Conservation (phyloP, 192 early-diverging fungal species). For the Geosiphon pyriformis region DNA sequence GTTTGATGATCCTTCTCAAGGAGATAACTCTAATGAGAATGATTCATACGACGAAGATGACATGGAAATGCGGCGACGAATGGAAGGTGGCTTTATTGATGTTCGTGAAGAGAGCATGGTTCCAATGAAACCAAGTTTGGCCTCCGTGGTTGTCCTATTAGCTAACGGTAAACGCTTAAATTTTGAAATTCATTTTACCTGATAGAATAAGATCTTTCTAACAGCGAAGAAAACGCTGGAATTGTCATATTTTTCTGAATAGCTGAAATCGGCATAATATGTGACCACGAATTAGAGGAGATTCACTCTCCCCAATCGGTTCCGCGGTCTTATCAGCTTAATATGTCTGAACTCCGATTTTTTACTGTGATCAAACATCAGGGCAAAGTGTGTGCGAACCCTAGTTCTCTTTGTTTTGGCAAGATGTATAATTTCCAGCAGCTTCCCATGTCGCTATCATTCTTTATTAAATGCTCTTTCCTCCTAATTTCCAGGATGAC, state of each 20-base stretch:
- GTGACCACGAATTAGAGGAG: not conserved
- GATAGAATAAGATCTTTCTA: too few species aligned
- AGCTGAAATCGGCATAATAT: conserved; percentile 29
- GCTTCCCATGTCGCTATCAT: not conserved
- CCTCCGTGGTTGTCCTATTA: conserved; percentile 30
- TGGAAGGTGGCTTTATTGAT: conserved; percentile 1
- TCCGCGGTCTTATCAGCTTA: conserved; percentile 23
- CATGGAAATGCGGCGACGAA: not conserved
- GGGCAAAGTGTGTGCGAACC: conserved; percentile 30
- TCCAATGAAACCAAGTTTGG: conserved; percentile 34
- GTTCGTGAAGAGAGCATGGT: not conserved
- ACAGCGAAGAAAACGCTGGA: too few species aligned
- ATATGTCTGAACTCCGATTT: conserved; percentile 40
- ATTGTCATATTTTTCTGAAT: not conserved
- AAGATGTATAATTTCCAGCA: too few species aligned
- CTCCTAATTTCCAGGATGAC: conserved; percentile 31
- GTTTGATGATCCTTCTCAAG: not conserved
- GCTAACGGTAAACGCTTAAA: conserved; percentile 27
- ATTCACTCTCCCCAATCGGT: not conserved
- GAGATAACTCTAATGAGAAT: conserved; percentile 1
- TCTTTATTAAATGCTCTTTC: not conserved
- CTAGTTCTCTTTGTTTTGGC: too few species aligned
- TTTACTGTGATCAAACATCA: conserved; percentile 47
- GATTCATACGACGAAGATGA: not conserved
- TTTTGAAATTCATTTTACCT: too few species aligned